Evolutionary conservation across 306 rosid species (phyloP).

Genomic region (Datisca glomerata): DNA sequence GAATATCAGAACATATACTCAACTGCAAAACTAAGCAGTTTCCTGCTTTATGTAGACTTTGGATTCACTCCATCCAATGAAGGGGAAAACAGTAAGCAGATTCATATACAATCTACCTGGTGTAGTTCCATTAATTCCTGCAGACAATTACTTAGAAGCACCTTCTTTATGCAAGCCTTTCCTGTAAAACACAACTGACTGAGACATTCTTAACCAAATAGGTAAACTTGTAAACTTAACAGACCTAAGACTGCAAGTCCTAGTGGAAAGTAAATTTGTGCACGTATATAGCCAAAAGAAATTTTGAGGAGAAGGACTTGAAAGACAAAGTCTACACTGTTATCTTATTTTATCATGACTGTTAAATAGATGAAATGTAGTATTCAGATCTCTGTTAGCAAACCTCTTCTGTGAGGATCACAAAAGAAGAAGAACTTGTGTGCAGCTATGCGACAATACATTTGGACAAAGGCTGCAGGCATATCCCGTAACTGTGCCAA

Average conservation of each 20-base stretch:
- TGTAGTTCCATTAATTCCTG: slow-evolving; percentile 99
- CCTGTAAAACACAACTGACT: slow-evolving; percentile 26
- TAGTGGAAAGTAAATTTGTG: too few relatives aligned
- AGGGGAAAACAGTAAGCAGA: neutral
- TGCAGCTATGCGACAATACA: slow-evolving; percentile 94
- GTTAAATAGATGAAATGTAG: neutral
- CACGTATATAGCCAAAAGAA: too few relatives aligned
- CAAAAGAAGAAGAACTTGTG: slow-evolving; percentile 97
- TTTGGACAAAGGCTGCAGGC: slow-evolving; percentile 51
- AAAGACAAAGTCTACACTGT: neutral
- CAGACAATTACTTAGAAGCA: slow-evolving; percentile 88
- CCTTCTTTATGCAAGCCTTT: slow-evolving; percentile 98
- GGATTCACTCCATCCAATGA: too few relatives aligned
- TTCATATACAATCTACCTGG: slow-evolving; percentile 47
- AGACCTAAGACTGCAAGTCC: too few relatives aligned
- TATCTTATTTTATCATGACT: neutral
- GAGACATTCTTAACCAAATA: neutral
- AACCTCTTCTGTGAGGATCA: slow-evolving; percentile 97
- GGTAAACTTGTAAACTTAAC: too few relatives aligned
- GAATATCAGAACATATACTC: slow-evolving; percentile 6
- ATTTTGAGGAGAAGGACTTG: too few relatives aligned
- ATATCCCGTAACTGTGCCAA: slow-evolving; percentile 91
- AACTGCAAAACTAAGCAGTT: too few relatives aligned
- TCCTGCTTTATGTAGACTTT: too few relatives aligned
- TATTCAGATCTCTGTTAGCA: slow-evolving; percentile 13